Evolutionary conservation across 306 rosid genomes (phyloP), one percentile per base, ranked within the genome.

Genomic region (Vigna trinervia): DNA sequence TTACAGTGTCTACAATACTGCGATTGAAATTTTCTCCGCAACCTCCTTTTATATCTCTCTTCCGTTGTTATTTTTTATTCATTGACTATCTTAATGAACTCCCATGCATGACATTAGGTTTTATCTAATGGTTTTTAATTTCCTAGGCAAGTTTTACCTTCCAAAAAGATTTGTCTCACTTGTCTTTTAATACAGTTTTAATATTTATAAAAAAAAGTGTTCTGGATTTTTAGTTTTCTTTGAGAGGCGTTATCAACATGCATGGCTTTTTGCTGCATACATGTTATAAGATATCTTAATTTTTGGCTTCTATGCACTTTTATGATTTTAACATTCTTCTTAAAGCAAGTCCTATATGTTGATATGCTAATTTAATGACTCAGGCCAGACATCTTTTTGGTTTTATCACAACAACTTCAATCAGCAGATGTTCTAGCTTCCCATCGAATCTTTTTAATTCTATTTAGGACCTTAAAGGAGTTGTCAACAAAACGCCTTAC

Each of bases 351-450:
- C 79, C 81, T 60, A 59, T 80, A n/a, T 80, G 48, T 73, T 89
- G 77, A 89, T 82, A 65, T 78, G 63, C 79, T 72, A 58, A 80
- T 61, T 32, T 66, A 79, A 81, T 89, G 89, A 66, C 75, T 88
- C 96, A 92, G 98, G 98, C 87, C 97, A 77, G 97, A 95, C 81
- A 88, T 95, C 81, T 92, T 95, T 78, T 78, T 90, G 73, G 88
- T 80, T 75, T 90, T 95, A 83, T 92, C 94, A 19, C 93, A 88
- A 63, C 94, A 90, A 70, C 96, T 95, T 85, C 97, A 88, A 78
- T 86, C 96, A 50, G 90, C 96, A 68, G 96, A 90, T 85, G 87
- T 85, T 77, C 88, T 92, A 84, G 86, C 94, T 41, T 92, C 97
- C 80, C 95, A 91, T 81, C 75, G 97, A 66, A 92, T 90, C 61